These are phyloP conservation scores for Eimeria sp. DNA, from an alignment of 169 alveolate species.

Conservation along the genomic window DNA sequence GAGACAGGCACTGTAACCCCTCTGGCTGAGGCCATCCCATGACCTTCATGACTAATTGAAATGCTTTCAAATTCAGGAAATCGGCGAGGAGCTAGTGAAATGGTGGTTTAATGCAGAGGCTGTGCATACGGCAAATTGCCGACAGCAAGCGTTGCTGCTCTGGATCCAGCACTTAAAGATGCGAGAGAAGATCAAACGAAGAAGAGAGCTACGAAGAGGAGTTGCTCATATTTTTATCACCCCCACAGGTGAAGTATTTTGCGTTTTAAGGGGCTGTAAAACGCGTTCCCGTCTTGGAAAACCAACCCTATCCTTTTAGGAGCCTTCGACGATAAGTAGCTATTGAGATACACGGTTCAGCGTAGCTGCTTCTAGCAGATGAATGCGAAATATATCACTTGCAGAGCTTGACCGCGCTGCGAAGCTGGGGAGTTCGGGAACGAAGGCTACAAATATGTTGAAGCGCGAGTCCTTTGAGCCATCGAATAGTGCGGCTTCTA, in stretches of 20 bases:
- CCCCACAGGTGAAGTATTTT: not conserved
- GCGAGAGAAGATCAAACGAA: slow-evolving; percentile 18
- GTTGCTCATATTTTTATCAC: slow-evolving; percentile 34
- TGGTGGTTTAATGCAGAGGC: slow-evolving; percentile 14
- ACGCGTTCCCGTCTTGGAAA: not conserved
- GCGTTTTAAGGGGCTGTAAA: not conserved
- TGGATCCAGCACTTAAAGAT: slow-evolving; percentile 43
- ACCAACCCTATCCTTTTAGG: not conserved
- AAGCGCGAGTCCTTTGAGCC: slow-evolving; percentile 20
- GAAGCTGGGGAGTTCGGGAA: slow-evolving; percentile 7
- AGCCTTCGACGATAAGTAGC: not conserved
- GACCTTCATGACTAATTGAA: not conserved
- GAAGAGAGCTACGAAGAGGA: slow-evolving; percentile 13
- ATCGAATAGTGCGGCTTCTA: slow-evolving; percentile 41
- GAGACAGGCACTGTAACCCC: not conserved
- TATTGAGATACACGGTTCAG: not conserved
- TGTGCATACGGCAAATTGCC: slow-evolving; percentile 6
- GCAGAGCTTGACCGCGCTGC: slow-evolving; percentile 44
- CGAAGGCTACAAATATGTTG: slow-evolving; percentile 8
- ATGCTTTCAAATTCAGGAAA: not conserved
- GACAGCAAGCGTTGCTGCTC: slow-evolving; percentile 62
- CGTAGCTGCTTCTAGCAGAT: not conserved
- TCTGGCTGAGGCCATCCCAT: not conserved
- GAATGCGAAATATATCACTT: not conserved
- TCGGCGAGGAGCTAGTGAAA: slow-evolving; percentile 38